phyloP scores from a whole-genome alignment of 306 rosid species.

The Mucuna pruriens region DNA sequence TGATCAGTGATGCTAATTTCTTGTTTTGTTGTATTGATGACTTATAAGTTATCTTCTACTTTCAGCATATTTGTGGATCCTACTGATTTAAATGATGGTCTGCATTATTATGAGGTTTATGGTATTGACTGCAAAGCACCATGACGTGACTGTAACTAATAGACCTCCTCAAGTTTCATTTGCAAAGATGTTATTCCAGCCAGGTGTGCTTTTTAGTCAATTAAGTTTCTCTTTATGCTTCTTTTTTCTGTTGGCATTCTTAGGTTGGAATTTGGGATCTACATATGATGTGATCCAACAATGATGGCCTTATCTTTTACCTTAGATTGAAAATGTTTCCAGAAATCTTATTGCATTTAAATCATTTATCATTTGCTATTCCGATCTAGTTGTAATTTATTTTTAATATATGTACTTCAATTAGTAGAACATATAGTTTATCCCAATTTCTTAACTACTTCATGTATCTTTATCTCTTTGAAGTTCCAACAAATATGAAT shows the following conservation, averaged over 20 bases:
- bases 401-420: no score
- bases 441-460: no score
- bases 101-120: constrained; percentile 87
- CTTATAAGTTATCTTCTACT: constrained; percentile 38
- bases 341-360: constrained; percentile 16
- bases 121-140: constrained; percentile 97
- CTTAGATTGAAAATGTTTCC: constrained; percentile 17
- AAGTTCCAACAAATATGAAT: no score
- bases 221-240: constrained; percentile 36
- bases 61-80: constrained; percentile 92
- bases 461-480: no score
- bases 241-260: constrained; percentile 33
- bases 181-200: constrained; percentile 71
- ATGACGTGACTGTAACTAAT: constrained; percentile 73
- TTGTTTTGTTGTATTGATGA: constrained; percentile 20
- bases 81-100: constrained; percentile 70
- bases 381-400: constrained; percentile 1
- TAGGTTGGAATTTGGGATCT: constrained; percentile 32
- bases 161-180: constrained; percentile 73
- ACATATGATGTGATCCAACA: constrained; percentile 5
- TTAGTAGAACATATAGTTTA: no score
- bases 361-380: constrained; percentile 25
- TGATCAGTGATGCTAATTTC: constrained; percentile 12
- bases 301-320: constrained; percentile 21
- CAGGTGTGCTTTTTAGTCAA: constrained; percentile 62